These are phyloP conservation scores for Chlamydomonas urium DNA, from an alignment of 139 green algal genomes.

Conservation along the genomic window DNA sequence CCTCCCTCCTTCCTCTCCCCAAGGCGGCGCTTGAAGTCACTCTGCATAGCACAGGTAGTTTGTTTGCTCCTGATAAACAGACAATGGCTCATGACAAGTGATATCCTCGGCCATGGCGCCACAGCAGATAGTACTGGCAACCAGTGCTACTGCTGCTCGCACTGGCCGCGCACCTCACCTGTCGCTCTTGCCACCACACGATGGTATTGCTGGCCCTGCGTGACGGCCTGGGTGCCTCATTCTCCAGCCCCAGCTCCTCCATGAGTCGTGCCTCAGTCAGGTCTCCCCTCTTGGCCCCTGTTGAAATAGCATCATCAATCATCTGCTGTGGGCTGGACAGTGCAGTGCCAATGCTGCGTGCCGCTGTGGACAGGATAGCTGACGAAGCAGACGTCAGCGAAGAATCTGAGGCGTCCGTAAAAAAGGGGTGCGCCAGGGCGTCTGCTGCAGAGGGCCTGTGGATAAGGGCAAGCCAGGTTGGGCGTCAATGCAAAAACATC, in stretches of 20 bases:
- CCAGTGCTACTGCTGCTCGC: too few species aligned
- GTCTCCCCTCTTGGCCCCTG: neutral
- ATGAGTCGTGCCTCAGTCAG: conserved; percentile 19
- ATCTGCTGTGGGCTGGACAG: neutral
- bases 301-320: neutral
- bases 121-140: too few species aligned
- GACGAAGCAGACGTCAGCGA: neutral
- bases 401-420: neutral
- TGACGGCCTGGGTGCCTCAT: conserved; percentile 13
- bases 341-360: neutral
- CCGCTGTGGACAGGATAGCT: neutral
- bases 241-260: conserved; percentile 36
- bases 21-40: too few species aligned
- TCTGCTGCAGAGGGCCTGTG: conserved; percentile 14
- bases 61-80: too few species aligned
- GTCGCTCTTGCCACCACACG: conserved; percentile 72
- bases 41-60: too few species aligned
- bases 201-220: conserved; percentile 58
- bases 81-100: too few species aligned
- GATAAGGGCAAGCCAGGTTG: neutral
- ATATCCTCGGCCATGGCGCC: too few species aligned
- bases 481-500: neutral
- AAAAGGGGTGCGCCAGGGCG: neutral
- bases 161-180: too few species aligned
- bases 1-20: too few species aligned